Base-by-base conservation (phyloP, 202 grass and related monocot genomes). In the Hordeum pubiflorum region DNA sequence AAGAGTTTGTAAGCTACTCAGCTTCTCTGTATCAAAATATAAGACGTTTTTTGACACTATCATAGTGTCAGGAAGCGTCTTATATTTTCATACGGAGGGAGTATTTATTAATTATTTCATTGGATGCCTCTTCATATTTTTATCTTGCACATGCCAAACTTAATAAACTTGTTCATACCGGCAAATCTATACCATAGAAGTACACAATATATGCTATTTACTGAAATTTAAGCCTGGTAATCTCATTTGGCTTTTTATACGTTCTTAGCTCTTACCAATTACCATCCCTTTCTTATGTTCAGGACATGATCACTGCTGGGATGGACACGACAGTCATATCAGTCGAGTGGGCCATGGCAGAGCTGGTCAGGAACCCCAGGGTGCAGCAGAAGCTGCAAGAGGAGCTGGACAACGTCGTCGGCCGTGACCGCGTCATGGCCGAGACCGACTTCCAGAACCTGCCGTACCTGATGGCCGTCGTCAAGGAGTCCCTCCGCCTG, bases 231-330 rank as follows among this genome's bases (percentile, higher is more conserved):
- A 15, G 65, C 57, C 54, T 79, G 23, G 4, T 82, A 12, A 22
- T 67, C 27, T 8, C 56, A n/a, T 29, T 82, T 11, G 3, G 4
- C 20, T 41, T 50, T n/a, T 48, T 56, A 12, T 21, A 20, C 54
- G 46, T 58, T 73, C 58, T 85, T 66, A 79, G 72, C 14, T 52
- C 70, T 54, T 20, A 54, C 15, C 24, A 56, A 46, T 4, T 33
- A 54, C 15, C 24, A 56, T 63, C 24, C 10, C 50, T 29, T 77
- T 54, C 7, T 83, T 31, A 6, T 89, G 58, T 75, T 72, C 86
- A 99, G 96, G 96, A 96, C 33, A 96, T 99, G 92, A 99, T 99
- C 75, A 96, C 96, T 39, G 96, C 96, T 40, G 92, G 96, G 83
- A 95, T 96, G 90, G 96, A 99, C 89, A 99, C 96, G 1, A 96